Base-by-base conservation (phyloP, 192 early-diverging fungal species). In the Nowakowskiella sp. region DNA sequence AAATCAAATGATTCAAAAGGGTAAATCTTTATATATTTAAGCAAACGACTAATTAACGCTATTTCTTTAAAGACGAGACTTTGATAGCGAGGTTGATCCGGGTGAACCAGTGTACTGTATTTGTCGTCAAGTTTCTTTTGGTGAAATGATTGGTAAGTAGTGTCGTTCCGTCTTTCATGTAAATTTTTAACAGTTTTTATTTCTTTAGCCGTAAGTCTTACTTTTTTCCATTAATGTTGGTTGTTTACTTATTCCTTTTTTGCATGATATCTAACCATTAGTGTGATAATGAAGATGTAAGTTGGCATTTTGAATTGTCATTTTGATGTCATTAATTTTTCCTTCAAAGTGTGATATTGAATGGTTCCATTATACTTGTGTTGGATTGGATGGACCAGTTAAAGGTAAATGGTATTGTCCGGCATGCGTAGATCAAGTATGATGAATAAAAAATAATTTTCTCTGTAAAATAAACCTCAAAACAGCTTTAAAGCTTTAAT, bases 291-390 rank as follows among this genome's bases (percentile, higher is more conserved):
- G 80, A 81, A 51, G 88, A 89, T 54, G 86, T 87, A 75, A 64
- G 62, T n/a, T n/a, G n/a, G n/a, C n/a, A n/a, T n/a, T n/a, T n/a
- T n/a, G n/a, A n/a, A n/a, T n/a, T 65, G 26, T 64, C 46, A 30
- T 51, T 30, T 5, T 28, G 23, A 3, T 8, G 34, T 44, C 47
- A 31, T 16, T 26, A 13, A 27, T 3, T 59, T 26, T 30, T 45
- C 53, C 46, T 51, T 42, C 16, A 25, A 48, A 83, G 81, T 98
- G 95, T 64, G 84, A 86, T 42, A 85, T 90, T 54, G 93, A 99
- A 72, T 99, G 95, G 95, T 99, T 99, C 76, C 95, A 99, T 71
- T 76, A 90, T 52, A 81, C 75, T 0, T 99, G 95, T 55, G 95
- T 94, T 9, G 88, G 87, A 22, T 77, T 99, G 26, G 86, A 80